A percentile compares a stretch with the other conserved stretches of the same genome.
Evolutionary conservation across 768 basidiomycete species (phyloP).

Genomic region (Paxillus rubicundulus): DNA sequence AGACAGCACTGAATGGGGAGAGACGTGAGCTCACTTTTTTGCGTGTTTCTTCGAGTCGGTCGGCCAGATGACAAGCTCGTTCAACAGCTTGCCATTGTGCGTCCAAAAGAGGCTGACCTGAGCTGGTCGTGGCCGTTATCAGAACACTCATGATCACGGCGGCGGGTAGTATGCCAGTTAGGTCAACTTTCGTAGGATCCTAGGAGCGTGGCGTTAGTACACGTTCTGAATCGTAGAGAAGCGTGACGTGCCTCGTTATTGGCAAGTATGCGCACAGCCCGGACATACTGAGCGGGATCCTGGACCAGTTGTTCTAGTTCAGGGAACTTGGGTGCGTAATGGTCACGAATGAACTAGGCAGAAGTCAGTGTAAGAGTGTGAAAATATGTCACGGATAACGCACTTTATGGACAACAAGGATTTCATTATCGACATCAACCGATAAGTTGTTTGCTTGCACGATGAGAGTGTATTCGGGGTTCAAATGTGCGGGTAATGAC

Average conservation of each 20-base stretch:
- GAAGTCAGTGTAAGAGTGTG: slow-evolving; percentile 8
- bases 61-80: slow-evolving; percentile 85
- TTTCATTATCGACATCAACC: slow-evolving; percentile 98
- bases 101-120: slow-evolving; percentile 69
- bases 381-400: slow-evolving; percentile 12
- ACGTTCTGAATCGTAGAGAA: background rate
- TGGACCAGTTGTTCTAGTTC: slow-evolving; percentile 94
- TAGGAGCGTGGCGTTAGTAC: slow-evolving; percentile 26
- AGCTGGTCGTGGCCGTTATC: slow-evolving; percentile 90
- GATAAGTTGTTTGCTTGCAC: slow-evolving; percentile 97
- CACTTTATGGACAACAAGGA: slow-evolving; percentile 94
- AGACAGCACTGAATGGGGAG: slow-evolving; percentile 1
- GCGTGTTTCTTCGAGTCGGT: slow-evolving; percentile 82
- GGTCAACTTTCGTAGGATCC: slow-evolving; percentile 86
- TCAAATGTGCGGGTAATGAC: slow-evolving; percentile 77
- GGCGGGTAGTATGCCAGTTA: slow-evolving; percentile 76
- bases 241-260: slow-evolving; percentile 64
- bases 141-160: slow-evolving; percentile 95
- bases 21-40: slow-evolving; percentile 58
- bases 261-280: slow-evolving; percentile 82
- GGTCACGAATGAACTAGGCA: slow-evolving; percentile 90
- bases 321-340: slow-evolving; percentile 93
- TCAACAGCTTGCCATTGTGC: slow-evolving; percentile 79
- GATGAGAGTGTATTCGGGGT: slow-evolving; percentile 94
- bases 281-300: slow-evolving; percentile 90